Evolutionary conservation across 164 flowering plant species (phyloP), one percentile per base, ranked within the genome.

Genomic region (Vitis rupestris): DNA sequence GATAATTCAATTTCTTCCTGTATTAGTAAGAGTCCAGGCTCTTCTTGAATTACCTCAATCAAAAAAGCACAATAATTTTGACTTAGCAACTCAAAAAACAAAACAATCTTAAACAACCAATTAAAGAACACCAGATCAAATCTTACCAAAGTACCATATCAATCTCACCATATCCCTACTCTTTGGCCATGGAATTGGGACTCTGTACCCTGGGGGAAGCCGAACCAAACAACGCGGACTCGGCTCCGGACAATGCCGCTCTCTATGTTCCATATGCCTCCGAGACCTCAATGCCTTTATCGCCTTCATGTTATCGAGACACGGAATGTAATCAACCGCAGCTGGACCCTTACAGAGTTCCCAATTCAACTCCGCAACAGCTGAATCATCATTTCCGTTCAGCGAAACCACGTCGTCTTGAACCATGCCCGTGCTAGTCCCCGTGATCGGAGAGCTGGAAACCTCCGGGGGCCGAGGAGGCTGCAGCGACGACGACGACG

Each of bases 101-200:
- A 50, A 50, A 17, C 51, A 10, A 19, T 27, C 67, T 27, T 64
- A 8, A 19, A 50, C 6, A 56, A 58, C 9, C 4, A 58, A 27
- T 14, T n/a, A 47, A 67, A 15, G 3, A n/a, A 57, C 16, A 57
- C 50, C 67, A 53, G 61, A 29, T 17, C 66, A 76, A 51, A 69
- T 71, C 93, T 91, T 87, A 89, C 91, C 95, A 76, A 85, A 59
- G 57, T 29, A 10, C 12, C 14, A 61, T 14, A 82, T 44, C 75
- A 77, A 82, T 75, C 99, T 92, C 94, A 93, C 98, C 98, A 82
- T 93, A 77, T 95, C 98, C 92, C 92, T 86, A 81, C 97, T 93
- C 70, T 81, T 79, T 6, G 99, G 98, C 99, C 99, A 95, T 23
- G 75, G 86, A 75, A 95, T 81, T 19, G 97, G 93, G 31, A 63